phyloP scores from a whole-genome alignment of 2,329 filamentous ascomycete genomes.

The Cercospora nicotianae region DNA sequence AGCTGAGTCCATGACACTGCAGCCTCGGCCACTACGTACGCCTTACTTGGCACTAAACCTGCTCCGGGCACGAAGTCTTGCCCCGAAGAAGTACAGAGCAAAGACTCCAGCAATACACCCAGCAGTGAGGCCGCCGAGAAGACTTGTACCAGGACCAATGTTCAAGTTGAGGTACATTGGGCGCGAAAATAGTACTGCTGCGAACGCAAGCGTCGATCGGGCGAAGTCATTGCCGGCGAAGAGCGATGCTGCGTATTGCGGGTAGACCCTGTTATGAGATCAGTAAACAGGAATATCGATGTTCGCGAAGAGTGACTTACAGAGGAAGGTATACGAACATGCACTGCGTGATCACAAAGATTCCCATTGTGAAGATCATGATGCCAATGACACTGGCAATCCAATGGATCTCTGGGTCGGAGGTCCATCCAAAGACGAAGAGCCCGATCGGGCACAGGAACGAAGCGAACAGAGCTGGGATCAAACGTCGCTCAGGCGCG shows the following conservation, averaged over 20 bases:
- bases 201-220: conserved; percentile 59
- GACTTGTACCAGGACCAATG: conserved; percentile 56
- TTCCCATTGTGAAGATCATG: conserved; percentile 42
- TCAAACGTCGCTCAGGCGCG: conserved; percentile 32
- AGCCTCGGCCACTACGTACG: background rate
- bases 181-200: conserved; percentile 59
- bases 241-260: conserved; percentile 54
- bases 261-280: conserved; percentile 36
- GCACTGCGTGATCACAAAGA: conserved; percentile 47
- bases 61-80: conserved; percentile 55
- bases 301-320: conserved; percentile 7
- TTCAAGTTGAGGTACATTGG: conserved; percentile 62
- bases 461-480: conserved; percentile 33
- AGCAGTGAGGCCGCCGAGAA: conserved; percentile 53
- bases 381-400: conserved; percentile 45
- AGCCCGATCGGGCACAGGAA: conserved; percentile 35
- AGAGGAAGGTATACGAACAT: conserved; percentile 46
- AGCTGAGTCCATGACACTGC: background rate
- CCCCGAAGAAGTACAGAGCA: conserved; percentile 59
- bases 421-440: conserved; percentile 40
- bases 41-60: conserved; percentile 54
- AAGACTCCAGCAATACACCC: conserved; percentile 50
- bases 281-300: background rate
- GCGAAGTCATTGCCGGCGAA: conserved; percentile 64
- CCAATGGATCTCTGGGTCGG: conserved; percentile 39